Evolutionary conservation across 345 rosid genomes (phyloP).

Genomic region (Bruguiera gymnorhiza): DNA sequence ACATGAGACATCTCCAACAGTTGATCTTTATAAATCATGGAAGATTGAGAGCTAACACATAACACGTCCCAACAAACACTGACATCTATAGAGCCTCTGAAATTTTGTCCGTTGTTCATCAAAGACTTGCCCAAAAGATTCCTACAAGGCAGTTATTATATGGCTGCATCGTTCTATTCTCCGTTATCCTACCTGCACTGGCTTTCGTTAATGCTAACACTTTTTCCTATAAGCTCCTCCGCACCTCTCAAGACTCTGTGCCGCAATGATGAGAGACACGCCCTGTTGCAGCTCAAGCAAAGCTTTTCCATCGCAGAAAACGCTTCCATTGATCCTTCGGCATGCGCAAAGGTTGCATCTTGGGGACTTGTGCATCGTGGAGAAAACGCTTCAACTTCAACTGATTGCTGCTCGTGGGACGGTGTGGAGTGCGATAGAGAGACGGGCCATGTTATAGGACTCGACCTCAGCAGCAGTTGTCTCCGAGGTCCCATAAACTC

Average conservation of each 20-base stretch:
- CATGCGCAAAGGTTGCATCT: slow-evolving; percentile 1
- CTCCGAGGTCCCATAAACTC: slow-evolving; percentile 22
- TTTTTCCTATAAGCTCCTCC: too few relatives aligned
- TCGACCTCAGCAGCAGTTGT: slow-evolving; percentile 12
- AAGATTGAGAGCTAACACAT: too few relatives aligned
- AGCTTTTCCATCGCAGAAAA: background rate
- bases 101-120: too few relatives aligned
- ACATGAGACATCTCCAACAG: too few relatives aligned
- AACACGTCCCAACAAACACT: too few relatives aligned
- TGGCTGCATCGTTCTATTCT: too few relatives aligned
- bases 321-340: background rate
- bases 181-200: too few relatives aligned
- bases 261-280: background rate
- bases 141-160: too few relatives aligned
- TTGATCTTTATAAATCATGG: too few relatives aligned
- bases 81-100: too few relatives aligned
- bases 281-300: slow-evolving; percentile 11
- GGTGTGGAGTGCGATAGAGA: slow-evolving; percentile 9
- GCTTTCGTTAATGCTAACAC: too few relatives aligned
- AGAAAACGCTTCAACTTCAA: background rate
- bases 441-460: slow-evolving; percentile 7
- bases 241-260: background rate
- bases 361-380: background rate
- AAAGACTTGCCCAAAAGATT: too few relatives aligned
- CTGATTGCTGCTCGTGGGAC: slow-evolving; percentile 23